Evolutionary conservation across 345 rosid genomes (phyloP), one percentile per base, ranked within the genome.

Genomic region (Acer yangbiense): DNA sequence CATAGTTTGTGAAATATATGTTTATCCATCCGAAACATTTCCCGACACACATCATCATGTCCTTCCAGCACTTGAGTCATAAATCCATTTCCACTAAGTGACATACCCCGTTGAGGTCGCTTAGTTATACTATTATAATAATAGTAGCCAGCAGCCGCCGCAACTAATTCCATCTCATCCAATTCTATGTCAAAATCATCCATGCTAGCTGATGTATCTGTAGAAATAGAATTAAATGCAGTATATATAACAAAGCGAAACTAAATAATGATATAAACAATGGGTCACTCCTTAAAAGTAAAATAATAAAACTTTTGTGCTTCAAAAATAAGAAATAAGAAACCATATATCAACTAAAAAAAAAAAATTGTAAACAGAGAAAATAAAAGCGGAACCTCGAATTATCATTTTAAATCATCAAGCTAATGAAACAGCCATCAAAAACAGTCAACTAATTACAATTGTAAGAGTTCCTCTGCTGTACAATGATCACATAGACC

Each of bases 141-240:
- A 72, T 84, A 84, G 82, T 86, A 94, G 71, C 95, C 94, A 71
- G 90, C 89, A 70, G 98, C 90, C 11, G 94, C 92, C 0, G 97
- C 95, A 74, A 92, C 89, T 80, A 92, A 77, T 71, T 92, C 96
- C 94, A 94, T 92, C 91, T 92, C 88, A 62, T 91, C 94, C 86
- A 92, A 75, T 87, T 91, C 90, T 78, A 91, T 21, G 80, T 92
- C 96, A 39, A 82, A 68, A 83, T 87, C 91, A 16, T 81, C 87
- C 92, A 84, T 80, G 84, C 83, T 74, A 48, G 83, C 69, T 0
- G 85, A 85, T 18, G 76, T 62, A 84, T 88, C 94, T 88, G 96
- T 75, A 81, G 79, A 86, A 80, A 83, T 74, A 55, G 70, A 85
- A 80, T 84, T 54, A 76, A 69, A 79, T 62, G 39, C 72, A 72